Evolutionary conservation across 495 filamentous ascomycete species (phyloP).

Genomic region (Xylaria nigripes): DNA sequence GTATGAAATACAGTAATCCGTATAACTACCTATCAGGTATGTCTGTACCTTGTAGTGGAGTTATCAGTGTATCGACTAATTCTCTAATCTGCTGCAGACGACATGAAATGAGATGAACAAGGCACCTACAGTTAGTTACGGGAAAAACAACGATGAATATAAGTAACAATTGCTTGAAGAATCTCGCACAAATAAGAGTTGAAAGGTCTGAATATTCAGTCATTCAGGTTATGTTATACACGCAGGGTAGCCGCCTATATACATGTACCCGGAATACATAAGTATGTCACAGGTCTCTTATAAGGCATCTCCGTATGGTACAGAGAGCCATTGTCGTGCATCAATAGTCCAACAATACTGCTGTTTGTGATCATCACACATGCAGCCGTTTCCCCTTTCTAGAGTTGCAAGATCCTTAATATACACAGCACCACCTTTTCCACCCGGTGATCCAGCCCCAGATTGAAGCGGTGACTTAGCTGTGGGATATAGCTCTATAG

Average conservation of each 20-base stretch:
- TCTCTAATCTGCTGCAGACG: not conserved
- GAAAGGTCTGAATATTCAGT: not conserved
- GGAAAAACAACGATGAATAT: not conserved
- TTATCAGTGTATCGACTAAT: not conserved
- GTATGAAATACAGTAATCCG: too few species aligned
- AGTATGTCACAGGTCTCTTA: slow-evolving; percentile 20
- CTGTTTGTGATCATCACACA: slow-evolving; percentile 16
- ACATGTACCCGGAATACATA: slow-evolving; percentile 15
- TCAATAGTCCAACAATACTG: slow-evolving; percentile 11
- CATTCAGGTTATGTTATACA: slow-evolving; percentile 20
- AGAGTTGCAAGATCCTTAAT: slow-evolving; percentile 20
- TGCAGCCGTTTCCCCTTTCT: slow-evolving; percentile 19
- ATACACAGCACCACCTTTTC: slow-evolving; percentile 21
- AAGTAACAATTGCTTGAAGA: not conserved
- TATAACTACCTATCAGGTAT: too few species aligned
- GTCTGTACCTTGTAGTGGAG: too few species aligned
- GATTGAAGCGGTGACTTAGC: slow-evolving; percentile 3
- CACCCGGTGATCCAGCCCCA: slow-evolving; percentile 7
- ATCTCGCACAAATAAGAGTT: not conserved
- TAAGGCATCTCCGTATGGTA: slow-evolving; percentile 8
- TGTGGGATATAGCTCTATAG: slow-evolving; percentile 23
- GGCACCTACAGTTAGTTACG: not conserved
- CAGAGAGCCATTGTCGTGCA: slow-evolving; percentile 12
- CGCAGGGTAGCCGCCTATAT: slow-evolving; percentile 22
- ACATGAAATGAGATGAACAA: not conserved